Base-by-base conservation (phyloP, 257 asterid genomes). In the Pogostemon cablin region DNA sequence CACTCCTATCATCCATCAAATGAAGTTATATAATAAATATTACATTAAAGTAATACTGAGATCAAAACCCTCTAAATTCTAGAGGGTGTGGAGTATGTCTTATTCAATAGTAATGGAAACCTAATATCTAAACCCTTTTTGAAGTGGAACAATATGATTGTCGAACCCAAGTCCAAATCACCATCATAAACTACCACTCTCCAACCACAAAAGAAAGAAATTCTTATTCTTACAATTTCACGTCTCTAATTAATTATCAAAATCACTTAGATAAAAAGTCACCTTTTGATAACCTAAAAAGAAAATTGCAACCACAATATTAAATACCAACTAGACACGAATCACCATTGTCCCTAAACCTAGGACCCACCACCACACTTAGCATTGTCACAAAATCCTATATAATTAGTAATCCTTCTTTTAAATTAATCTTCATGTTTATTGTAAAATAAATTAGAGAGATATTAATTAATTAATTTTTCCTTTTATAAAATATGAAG, bases 211-310 rank as follows among this genome's bases (percentile, higher is more conserved):
- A 61, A 40, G n/a, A 61, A 15, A n/a, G 35, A 35, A 57, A 62
- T 62, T 62, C 67, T 15, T 62, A 62, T 62, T 41, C 52, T 17
- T 15, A 62, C 52, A 62, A 41, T 62, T 40, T 62, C 37, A 62
- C 50, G 38, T 43, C 50, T 40, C 15, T 17, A 9, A 42, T 15
- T 12, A 20, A 25, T 25, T 25, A 62, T 62, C 54, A 8, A 17
- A 62, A 62, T 42, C 43, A 11, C 9, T 62, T 62, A 43, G 68
- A 42, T 62, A 62, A 62, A 62, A 62, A 62, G 68, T 62, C 68
- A 9, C 68, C 43, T 62, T 62, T 8, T 43, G 5, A 42, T 17
- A 9, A 44, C 68, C 54, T 42, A 43, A 43, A 42, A 17, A 0
- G 4, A 43, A 43, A 3, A 62, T 62, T 62, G 32, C 4, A 17